Evolutionary conservation across 805 yeast species (phyloP), one percentile per base, ranked within the genome.

Genomic region (Pichia nanzhaoensis): DNA sequence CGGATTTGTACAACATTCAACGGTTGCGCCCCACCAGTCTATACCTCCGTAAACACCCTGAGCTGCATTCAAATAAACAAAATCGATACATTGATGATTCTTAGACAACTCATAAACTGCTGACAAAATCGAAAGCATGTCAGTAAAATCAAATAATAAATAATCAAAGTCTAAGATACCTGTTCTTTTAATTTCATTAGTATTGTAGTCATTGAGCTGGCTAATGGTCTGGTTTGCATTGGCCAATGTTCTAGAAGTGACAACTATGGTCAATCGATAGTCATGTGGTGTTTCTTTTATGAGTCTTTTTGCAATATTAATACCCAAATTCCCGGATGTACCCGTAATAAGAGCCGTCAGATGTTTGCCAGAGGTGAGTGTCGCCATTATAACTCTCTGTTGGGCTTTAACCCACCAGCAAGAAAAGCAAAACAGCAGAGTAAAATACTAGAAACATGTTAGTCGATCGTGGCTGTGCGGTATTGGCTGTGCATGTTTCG

Each of bases 241-340:
- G 7, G 95, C 89, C 39, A 91, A 70, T 0, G 95, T 86, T 53
- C 99, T 72, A 4, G 96, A 85, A 0, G 98, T 90, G 10, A 91
- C 89, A 10, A 93, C 79, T 9, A 93, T 68, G 1, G 96, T 89
- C 39, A 93, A 57, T 47, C 83, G 70, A 8, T 68, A 67, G 17
- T 70, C 70, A 1, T 67, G 60, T 5, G 83, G 80, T 3, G 77
- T 61, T 35, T 75, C 73, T 45, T 80, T 82, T 6, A 93, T 70
- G 24, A 93, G 68, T 41, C 97, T 71, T 59, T 83, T 79, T 9
- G 95, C 96, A 20, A 89, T 84, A 55, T 87, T 85, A 50, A 85
- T 68, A 5, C 99, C 99, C 28, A 93, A 74, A 58, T 86, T 89
- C 57, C 84, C 75, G 13, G 61, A 60, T 3, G 69, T 64, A 8